Conservation (phyloP, 768 basidiomycete species). For the Gloeostereum incarnatum region DNA sequence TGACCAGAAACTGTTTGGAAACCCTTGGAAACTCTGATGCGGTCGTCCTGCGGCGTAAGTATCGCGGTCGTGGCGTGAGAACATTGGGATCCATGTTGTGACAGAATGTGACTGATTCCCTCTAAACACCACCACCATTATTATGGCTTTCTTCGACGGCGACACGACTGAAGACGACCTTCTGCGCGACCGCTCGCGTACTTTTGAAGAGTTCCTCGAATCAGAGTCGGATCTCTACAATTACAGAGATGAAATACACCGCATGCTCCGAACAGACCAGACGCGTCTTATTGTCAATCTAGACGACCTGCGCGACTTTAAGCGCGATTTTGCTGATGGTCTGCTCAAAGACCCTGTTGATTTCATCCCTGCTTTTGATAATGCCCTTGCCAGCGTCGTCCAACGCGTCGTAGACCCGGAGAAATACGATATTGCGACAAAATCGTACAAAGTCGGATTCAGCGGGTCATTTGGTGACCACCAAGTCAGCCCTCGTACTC, state of each 20-base stretch:
- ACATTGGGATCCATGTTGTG: not conserved
- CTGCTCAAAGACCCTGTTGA: slow-evolving; percentile 83
- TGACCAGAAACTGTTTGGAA: no score
- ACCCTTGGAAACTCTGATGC: no score
- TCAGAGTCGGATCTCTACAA: slow-evolving; percentile 61
- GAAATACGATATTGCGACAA: slow-evolving; percentile 76
- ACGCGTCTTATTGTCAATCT: slow-evolving; percentile 92
- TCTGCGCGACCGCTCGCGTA: slow-evolving; percentile 64
- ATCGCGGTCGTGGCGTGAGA: slow-evolving; percentile 4
- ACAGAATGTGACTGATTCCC: slow-evolving; percentile 5
- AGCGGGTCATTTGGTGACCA: slow-evolving; percentile 97
- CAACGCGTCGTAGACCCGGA: slow-evolving; percentile 63
- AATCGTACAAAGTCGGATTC: slow-evolving; percentile 81
- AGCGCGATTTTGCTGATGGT: slow-evolving; percentile 81
- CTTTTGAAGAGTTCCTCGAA: slow-evolving; percentile 79
- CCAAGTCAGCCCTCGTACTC: slow-evolving; percentile 90
- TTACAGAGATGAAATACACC: slow-evolving; percentile 77
- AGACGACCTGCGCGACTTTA: slow-evolving; percentile 91
- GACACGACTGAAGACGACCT: slow-evolving; percentile 58
- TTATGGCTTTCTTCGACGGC: slow-evolving; percentile 49
- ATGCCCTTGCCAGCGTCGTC: slow-evolving; percentile 68
- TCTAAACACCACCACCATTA: no score
- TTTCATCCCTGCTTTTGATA: slow-evolving; percentile 84
- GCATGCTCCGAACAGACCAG: slow-evolving; percentile 74
- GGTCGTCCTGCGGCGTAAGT: no score